Percentiles rank a stretch among this genome's conserved stretches.
Conservation (phyloP, 164 flowering plant species). For the Piper betle region DNA sequence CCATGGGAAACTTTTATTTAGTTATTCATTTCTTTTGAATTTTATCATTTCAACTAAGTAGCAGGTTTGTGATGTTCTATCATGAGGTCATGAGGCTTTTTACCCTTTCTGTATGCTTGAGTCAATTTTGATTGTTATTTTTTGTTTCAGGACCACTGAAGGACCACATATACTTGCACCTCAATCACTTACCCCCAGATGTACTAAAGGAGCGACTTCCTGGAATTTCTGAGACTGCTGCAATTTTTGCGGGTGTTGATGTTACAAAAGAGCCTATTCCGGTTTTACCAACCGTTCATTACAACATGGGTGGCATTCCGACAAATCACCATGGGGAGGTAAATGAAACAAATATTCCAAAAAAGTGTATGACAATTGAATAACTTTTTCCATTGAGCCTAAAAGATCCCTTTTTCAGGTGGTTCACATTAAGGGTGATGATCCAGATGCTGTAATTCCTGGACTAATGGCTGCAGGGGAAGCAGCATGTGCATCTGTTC, state of each 20-base stretch:
- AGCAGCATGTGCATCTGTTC: conserved; percentile 99
- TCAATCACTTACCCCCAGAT: conserved; percentile 99
- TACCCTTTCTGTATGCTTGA: background rate
- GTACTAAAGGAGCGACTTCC: conserved; percentile 99
- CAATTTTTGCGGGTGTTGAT: conserved; percentile 98
- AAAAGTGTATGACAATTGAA: background rate
- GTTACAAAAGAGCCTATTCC: conserved; percentile 99
- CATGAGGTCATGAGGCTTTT: background rate
- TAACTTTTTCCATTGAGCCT: too few species aligned
- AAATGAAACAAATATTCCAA: conserved; percentile 1
- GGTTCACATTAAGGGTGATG: conserved; percentile 54
- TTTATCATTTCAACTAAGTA: too few species aligned
- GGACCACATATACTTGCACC: conserved; percentile 72
- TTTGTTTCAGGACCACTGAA: conserved; percentile 20
- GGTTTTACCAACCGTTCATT: conserved; percentile 93
- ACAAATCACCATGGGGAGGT: conserved; percentile 98
- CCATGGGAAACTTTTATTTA: too few species aligned
- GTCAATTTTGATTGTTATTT: conserved; percentile 4
- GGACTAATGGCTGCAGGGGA: conserved; percentile 99
- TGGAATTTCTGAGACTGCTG: conserved; percentile 99
- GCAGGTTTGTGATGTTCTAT: too few species aligned
- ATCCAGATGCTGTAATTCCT: conserved; percentile 88
- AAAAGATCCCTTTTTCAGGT: conserved; percentile 29
- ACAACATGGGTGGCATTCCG: conserved; percentile 98
- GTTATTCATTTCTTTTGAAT: too few species aligned